Base-by-base conservation (phyloP, 2,329 filamentous ascomycete genomes). In the Alternaria hordeiaustralica region DNA sequence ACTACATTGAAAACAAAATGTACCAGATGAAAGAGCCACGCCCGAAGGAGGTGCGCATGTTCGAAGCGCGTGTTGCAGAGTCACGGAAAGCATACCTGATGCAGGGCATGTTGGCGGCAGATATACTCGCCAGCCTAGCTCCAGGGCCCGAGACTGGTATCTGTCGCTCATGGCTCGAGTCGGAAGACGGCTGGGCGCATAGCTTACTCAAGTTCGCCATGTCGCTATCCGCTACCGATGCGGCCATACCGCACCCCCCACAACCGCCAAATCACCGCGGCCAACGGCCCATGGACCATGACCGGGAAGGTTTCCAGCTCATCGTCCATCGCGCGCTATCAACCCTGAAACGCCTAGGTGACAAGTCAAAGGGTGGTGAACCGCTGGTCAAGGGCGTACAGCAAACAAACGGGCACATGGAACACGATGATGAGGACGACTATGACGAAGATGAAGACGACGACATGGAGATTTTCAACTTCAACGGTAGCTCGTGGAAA, bases 71-170 rank as follows among this genome's bases (percentile, higher is more conserved):
- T 0, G 86, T 94, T 6, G 87, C 96, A 6, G 94, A 97, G 77
- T 89, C 88, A 5, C 89, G 96, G 60, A 97, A 97, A 79, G 91
- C 96, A 0, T 90, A 93, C 73, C 83, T 99, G 11, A 96, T 97
- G 87, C 96, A 99, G 81, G 94, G 94, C 2, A 88, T 98, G 72
- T 85, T 98, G 6, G 92, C 94, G 1, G 94, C 93, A 0, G 94
- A 98, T 70, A 96, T 98, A 55, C 82, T 98, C 4, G 89, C 93
- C 0, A 90, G 90, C 10, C 84, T 97, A 26, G 88, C 89, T 4
- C 90, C 90, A 3, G 87, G 87, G 5, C 85, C 88, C n/a, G 93
- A 96, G 68, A 87, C 86, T 15, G 87, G 88, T 5, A 82, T 97
- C 8, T 91, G 94, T 5, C 88, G 88, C 60, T 85, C 87, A 0